Evolutionary conservation across 805 yeast species (phyloP).

Genomic region (Yarrowia yakushimensis): DNA sequence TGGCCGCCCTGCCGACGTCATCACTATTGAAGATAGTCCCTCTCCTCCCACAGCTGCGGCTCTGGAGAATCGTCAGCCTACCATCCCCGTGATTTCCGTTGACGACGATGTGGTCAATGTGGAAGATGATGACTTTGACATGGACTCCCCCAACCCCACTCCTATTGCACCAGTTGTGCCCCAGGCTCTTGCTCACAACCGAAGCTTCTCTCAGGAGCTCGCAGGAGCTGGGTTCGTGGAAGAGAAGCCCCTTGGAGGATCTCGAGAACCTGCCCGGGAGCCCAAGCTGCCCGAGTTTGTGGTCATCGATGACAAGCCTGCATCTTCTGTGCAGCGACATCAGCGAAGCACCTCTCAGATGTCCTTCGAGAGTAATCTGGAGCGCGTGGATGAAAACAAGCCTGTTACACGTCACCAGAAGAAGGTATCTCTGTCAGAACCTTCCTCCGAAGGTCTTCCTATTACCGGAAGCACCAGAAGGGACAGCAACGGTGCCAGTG

Average conservation of each 20-base stretch:
- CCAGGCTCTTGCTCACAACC: slow-evolving; percentile 3
- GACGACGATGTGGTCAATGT: slow-evolving; percentile 10
- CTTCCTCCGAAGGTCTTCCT: slow-evolving; percentile 9
- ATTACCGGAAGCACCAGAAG: background rate
- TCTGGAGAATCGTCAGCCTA: slow-evolving; percentile 8
- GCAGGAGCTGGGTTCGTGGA: slow-evolving; percentile 13
- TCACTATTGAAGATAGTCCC: background rate
- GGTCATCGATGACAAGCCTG: background rate
- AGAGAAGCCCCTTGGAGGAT: background rate
- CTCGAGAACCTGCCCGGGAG: background rate
- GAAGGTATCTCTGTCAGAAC: slow-evolving; percentile 19
- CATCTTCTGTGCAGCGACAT: background rate
- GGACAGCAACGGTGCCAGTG: background rate
- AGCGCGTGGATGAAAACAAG: background rate
- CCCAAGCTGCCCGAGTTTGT: slow-evolving; percentile 5
- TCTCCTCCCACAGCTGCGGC: slow-evolving; percentile 22
- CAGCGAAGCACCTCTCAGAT: slow-evolving; percentile 1
- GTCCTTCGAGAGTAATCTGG: slow-evolving; percentile 15
- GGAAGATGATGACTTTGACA: background rate
- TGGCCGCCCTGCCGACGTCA: background rate
- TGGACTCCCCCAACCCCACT: background rate
- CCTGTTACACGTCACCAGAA: slow-evolving; percentile 4
- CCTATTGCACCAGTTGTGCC: background rate
- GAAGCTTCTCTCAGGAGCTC: slow-evolving; percentile 9
- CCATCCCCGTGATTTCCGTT: slow-evolving; percentile 12